Percentiles rank a stretch among this genome's conserved stretches.
Conservation (phyloP, 2,329 filamentous ascomycete species). For the Microsporum ferrugineum region DNA sequence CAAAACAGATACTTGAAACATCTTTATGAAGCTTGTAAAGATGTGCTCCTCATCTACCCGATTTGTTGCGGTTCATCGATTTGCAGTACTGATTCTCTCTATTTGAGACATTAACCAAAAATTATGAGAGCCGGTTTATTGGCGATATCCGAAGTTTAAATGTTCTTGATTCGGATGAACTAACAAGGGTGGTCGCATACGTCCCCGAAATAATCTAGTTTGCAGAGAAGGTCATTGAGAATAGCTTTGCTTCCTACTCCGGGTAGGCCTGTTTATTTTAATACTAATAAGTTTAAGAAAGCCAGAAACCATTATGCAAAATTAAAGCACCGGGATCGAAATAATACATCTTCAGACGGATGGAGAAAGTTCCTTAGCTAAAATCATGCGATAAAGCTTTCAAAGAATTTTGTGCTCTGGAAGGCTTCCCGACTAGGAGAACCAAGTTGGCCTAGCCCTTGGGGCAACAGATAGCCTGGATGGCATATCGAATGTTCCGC, state of each 20-base stretch:
- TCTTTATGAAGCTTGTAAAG: background rate
- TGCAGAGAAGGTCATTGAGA: background rate
- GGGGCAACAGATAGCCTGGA: slow-evolving; percentile 77
- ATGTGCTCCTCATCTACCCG: background rate
- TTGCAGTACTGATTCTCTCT: slow-evolving; percentile 19
- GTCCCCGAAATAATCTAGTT: background rate
- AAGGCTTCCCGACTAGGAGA: slow-evolving; percentile 41
- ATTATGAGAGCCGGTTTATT: background rate
- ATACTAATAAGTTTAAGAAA: background rate
- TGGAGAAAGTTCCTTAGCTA: slow-evolving; percentile 69
- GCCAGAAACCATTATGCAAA: slow-evolving; percentile 56
- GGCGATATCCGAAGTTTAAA: background rate
- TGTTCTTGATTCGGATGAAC: background rate
- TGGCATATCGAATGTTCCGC: slow-evolving; percentile 98
- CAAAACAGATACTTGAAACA: background rate
- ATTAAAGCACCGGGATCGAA: slow-evolving; percentile 71
- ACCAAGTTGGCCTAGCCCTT: slow-evolving; percentile 76
- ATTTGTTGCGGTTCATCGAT: background rate
- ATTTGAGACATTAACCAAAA: slow-evolving; percentile 50
- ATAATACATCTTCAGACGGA: slow-evolving; percentile 75
- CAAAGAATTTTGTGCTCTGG: background rate
- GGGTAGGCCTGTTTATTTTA: background rate
- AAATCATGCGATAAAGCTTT: slow-evolving; percentile 28
- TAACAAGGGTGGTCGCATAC: background rate
- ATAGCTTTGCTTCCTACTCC: background rate